Conservation (phyloP, 352 stramenopile genomes). For the Pythium monospermum region DNA sequence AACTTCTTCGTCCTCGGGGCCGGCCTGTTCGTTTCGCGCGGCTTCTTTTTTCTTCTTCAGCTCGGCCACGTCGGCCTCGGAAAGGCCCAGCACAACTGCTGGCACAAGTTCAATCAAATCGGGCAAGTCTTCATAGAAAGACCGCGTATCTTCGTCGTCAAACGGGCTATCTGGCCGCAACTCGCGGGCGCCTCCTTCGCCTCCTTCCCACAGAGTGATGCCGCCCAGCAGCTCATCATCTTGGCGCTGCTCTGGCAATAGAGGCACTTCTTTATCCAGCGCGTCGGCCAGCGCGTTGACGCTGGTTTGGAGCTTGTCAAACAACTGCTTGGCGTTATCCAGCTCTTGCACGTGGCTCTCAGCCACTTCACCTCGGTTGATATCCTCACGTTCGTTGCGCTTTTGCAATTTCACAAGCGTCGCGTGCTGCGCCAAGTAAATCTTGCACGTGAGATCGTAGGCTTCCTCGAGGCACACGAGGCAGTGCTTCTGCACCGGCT, state of each 20-base stretch:
- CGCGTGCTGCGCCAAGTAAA: slow-evolving; percentile 88
- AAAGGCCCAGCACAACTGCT: slow-evolving; percentile 90
- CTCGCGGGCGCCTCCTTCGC: slow-evolving; percentile 55
- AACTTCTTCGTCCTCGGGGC: slow-evolving; percentile 31
- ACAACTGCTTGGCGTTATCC: slow-evolving; percentile 66
- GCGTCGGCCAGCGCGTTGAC: slow-evolving; percentile 77
- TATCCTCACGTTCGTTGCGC: slow-evolving; percentile 90
- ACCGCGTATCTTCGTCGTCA: slow-evolving; percentile 93
- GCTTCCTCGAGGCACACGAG: slow-evolving; percentile 82
- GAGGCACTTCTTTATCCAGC: slow-evolving; percentile 69
- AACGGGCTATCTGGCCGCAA: slow-evolving; percentile 87
- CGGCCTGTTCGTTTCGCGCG: slow-evolving; percentile 22
- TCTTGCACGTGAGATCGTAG: slow-evolving; percentile 85
- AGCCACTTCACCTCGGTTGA: slow-evolving; percentile 71
- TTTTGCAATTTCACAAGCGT: slow-evolving; percentile 90
- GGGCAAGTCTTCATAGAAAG: slow-evolving; percentile 97
- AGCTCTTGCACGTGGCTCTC: slow-evolving; percentile 75
- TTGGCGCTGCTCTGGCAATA: slow-evolving; percentile 54
- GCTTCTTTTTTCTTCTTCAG: slow-evolving; percentile 83
- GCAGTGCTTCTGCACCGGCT: slow-evolving; percentile 60
- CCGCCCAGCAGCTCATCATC: slow-evolving; percentile 45
- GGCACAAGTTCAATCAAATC: slow-evolving; percentile 94
- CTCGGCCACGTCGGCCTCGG: slow-evolving; percentile 80
- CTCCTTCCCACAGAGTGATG: slow-evolving; percentile 66
- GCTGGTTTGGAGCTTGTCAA: slow-evolving; percentile 83